phyloP scores from a whole-genome alignment of 192 early-diverging fungal species.

The Blastocladiella britannica region DNA sequence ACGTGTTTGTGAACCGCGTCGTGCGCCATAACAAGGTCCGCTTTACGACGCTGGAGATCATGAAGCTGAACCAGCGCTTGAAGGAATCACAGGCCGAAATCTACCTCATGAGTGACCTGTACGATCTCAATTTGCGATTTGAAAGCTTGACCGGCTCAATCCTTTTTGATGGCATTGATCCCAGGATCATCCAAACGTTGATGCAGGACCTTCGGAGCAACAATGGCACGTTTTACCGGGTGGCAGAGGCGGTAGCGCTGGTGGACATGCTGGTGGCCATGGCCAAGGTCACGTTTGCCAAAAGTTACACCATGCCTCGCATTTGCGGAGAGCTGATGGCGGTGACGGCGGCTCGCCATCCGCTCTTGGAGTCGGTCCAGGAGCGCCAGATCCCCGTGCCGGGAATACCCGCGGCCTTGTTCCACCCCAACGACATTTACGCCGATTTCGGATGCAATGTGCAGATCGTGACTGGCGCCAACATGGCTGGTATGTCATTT shows the following conservation, averaged over 20 bases:
- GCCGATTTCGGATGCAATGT: background rate
- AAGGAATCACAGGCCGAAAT: background rate
- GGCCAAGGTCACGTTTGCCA: too few relatives aligned
- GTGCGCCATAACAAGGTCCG: background rate
- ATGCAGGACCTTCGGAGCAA: background rate
- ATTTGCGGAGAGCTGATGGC: too few relatives aligned
- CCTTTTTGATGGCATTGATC: background rate
- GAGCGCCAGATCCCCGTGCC: too few relatives aligned
- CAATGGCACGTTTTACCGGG: background rate
- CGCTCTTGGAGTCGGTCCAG: too few relatives aligned
- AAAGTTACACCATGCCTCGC: too few relatives aligned
- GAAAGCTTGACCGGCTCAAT: too few relatives aligned
- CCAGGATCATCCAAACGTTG: background rate
- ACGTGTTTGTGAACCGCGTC: background rate
- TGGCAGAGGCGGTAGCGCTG: background rate
- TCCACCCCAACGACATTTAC: background rate
- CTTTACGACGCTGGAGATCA: constrained; percentile 2
- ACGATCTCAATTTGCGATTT: too few relatives aligned
- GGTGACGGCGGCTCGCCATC: too few relatives aligned
- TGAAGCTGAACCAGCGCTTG: constrained; percentile 1
- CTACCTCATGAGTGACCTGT: background rate
- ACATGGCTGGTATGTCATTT: too few relatives aligned
- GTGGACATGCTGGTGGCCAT: background rate
- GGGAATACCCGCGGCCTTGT: too few relatives aligned
- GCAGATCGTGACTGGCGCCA: background rate